Percentiles rank a stretch among this genome's conserved stretches.
Evolutionary conservation across 108 stramenopile species (phyloP).

Genomic region (Aurantiochytrium sp.): DNA sequence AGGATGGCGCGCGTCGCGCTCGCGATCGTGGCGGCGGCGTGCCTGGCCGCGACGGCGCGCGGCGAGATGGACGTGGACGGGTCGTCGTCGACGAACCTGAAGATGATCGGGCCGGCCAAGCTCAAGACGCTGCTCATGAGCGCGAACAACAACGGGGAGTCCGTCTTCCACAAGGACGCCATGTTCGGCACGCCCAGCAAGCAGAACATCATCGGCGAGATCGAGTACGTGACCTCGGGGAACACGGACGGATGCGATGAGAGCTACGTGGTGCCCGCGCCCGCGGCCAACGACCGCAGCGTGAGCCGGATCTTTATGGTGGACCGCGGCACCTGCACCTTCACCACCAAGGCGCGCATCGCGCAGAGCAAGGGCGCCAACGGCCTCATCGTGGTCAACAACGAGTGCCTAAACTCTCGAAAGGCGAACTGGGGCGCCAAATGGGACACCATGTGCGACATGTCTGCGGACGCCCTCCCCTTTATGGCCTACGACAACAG

Average conservation of each 20-base stretch:
- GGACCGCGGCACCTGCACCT: background rate
- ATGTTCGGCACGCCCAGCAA: constrained; percentile 25
- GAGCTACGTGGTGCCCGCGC: background rate
- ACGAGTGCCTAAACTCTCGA: background rate
- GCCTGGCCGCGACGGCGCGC: too few species aligned
- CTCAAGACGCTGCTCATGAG: background rate
- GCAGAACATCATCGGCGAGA: background rate
- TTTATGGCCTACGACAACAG: constrained; percentile 25
- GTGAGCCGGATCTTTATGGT: background rate
- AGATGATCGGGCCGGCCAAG: background rate
- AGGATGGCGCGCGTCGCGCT: too few species aligned
- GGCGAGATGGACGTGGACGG: background rate
- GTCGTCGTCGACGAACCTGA: background rate
- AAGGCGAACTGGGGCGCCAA: background rate
- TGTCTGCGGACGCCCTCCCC: background rate
- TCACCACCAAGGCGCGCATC: background rate
- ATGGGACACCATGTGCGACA: background rate
- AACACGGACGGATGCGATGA: background rate
- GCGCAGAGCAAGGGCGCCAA: constrained; percentile 17
- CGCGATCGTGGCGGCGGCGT: too few species aligned
- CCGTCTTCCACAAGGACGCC: background rate
- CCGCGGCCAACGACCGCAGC: background rate
- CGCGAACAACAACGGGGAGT: background rate
- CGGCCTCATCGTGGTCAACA: constrained; percentile 20
- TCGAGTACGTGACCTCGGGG: background rate